These are phyloP conservation scores for Zymoseptoria pseudotritici DNA, from an alignment of 2,329 filamentous ascomycete species.

Conservation along the genomic window DNA sequence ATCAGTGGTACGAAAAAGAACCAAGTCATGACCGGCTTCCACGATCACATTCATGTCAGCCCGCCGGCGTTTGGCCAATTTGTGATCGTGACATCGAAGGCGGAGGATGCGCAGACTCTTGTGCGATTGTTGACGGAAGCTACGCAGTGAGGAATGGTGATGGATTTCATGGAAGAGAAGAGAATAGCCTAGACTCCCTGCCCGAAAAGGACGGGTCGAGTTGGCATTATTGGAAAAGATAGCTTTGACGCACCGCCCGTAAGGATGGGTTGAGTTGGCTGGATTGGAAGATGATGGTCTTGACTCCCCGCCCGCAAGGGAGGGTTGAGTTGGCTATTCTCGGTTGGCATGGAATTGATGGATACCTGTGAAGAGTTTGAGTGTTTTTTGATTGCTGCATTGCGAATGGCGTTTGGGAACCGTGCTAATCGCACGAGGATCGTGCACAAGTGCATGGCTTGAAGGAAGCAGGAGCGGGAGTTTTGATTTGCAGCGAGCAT, in stretches of 20 bases:
- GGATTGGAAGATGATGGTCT: no score
- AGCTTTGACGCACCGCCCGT: no score
- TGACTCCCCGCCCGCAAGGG: no score
- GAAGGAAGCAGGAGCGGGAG: background rate
- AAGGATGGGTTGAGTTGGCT: no score
- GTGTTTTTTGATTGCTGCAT: no score
- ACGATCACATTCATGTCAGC: conserved; percentile 16
- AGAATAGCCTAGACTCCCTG: no score
- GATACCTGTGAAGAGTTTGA: background rate
- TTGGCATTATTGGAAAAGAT: no score
- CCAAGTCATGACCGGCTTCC: conserved; percentile 10
- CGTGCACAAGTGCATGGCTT: background rate
- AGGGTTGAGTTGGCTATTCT: no score
- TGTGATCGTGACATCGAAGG: conserved; percentile 7
- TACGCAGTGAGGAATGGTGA: background rate
- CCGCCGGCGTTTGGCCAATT: conserved; percentile 7
- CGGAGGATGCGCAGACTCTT: conserved; percentile 6
- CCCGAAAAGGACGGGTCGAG: no score
- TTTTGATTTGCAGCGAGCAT: background rate
- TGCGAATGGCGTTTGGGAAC: no score
- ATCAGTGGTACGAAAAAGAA: conserved; percentile 16
- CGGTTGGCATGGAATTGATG: background rate
- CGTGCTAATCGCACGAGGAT: no score
- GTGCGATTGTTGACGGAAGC: conserved; percentile 2
- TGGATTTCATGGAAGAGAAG: no score